These are phyloP conservation scores for Mycena leptocephala DNA, from an alignment of 768 basidiomycete genomes.

Conservation along the genomic window DNA sequence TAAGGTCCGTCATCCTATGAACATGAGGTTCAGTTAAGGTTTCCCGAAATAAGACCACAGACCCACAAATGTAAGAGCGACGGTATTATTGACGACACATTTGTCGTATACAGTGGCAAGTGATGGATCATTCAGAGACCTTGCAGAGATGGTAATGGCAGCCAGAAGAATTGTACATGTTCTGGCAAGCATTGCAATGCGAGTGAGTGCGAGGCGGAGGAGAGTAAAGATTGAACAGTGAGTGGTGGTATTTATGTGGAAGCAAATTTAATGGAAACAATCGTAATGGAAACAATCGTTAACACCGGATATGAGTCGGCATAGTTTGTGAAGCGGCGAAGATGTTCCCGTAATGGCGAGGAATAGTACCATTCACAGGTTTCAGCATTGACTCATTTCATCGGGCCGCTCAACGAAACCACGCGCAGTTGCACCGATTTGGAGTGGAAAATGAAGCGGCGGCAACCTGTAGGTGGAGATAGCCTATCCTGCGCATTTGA, in stretches of 20 bases:
- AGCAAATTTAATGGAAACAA: not conserved
- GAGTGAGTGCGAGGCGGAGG: not conserved
- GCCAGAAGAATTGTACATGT: not conserved
- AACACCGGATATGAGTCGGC: not conserved
- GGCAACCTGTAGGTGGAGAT: not conserved
- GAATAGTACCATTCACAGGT: not conserved
- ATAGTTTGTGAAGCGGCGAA: not conserved
- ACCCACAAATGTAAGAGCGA: slow-evolving; percentile 38
- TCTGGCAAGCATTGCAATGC: not conserved
- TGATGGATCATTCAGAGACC: not conserved
- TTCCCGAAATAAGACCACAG: not conserved
- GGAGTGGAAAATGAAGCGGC: not conserved
- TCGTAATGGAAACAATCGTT: not conserved
- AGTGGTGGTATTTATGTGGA: slow-evolving; percentile 1
- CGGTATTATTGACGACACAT: slow-evolving; percentile 17
- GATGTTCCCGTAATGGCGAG: not conserved
- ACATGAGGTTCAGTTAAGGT: not conserved
- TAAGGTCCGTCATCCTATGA: slow-evolving; percentile 35
- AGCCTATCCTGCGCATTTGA: not conserved
- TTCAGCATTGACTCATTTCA: not conserved
- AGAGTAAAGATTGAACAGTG: not conserved
- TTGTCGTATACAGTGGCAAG: not conserved
- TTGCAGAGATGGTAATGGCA: not conserved
- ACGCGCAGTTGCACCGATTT: not conserved
- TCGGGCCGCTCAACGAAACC: not conserved